Conservation (phyloP, 495 filamentous ascomycete genomes). For the Parachaetomium inaequale region DNA sequence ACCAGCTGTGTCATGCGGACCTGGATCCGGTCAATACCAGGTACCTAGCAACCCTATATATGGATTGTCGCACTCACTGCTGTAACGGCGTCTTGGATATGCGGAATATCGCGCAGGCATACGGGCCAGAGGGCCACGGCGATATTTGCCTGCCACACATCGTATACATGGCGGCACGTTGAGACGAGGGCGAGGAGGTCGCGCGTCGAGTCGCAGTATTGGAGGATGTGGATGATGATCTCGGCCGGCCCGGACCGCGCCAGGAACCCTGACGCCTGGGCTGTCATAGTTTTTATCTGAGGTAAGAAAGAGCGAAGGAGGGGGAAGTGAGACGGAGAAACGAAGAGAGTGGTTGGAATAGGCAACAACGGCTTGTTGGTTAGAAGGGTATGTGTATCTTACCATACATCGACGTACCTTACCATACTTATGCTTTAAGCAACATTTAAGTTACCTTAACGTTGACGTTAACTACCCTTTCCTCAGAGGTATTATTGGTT, state of each 20-base stretch:
- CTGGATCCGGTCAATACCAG: background rate
- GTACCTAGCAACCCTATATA: background rate
- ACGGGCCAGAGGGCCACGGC: conserved; percentile 5
- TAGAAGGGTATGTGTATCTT: too few relatives aligned
- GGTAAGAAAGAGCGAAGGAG: too few relatives aligned
- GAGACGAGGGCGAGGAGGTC: background rate
- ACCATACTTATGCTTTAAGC: too few relatives aligned
- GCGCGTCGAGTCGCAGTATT: background rate
- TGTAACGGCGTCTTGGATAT: background rate
- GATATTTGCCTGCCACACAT: background rate
- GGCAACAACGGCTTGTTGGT: too few relatives aligned
- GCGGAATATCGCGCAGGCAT: background rate
- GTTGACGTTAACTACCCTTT: too few relatives aligned
- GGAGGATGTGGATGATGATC: background rate
- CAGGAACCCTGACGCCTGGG: too few relatives aligned
- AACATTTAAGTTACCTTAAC: too few relatives aligned
- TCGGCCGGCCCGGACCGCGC: background rate
- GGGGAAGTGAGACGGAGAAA: too few relatives aligned
- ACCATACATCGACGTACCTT: too few relatives aligned
- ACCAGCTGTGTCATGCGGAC: background rate
- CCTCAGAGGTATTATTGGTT: too few relatives aligned
- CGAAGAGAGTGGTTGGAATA: too few relatives aligned
- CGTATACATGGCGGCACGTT: background rate
- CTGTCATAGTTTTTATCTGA: too few relatives aligned
- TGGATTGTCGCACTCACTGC: background rate